phyloP scores from a whole-genome alignment of 2,329 filamentous ascomycete species.

The Bipolaris zeicola region DNA sequence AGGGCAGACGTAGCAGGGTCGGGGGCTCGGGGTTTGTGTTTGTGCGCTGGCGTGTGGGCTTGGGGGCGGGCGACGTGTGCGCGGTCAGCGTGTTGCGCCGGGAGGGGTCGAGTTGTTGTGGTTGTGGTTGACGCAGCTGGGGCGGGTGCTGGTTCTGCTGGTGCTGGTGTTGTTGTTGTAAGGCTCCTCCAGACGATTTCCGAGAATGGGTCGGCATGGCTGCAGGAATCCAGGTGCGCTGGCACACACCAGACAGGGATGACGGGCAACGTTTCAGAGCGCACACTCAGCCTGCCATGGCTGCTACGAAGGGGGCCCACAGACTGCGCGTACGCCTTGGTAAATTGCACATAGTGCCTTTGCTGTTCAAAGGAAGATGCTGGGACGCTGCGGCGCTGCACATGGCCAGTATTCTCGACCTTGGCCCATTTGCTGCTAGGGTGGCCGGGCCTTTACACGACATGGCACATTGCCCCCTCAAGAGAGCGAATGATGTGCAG shows the following conservation, averaged over 20 bases:
- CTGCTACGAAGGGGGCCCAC: conserved; percentile 25
- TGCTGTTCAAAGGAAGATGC: conserved; percentile 13
- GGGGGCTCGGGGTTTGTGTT: conserved; percentile 32
- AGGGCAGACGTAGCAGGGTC: conserved; percentile 42
- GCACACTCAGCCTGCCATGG: conserved; percentile 28
- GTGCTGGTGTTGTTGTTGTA: conserved; percentile 10
- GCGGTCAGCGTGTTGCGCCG: conserved; percentile 15
- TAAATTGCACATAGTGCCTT: conserved; percentile 18
- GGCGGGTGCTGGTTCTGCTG: background rate
- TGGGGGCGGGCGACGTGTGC: conserved; percentile 22
- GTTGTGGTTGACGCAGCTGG: background rate
- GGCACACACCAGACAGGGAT: conserved; percentile 29
- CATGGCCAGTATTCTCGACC: conserved; percentile 12
- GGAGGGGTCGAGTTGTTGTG: conserved; percentile 13
- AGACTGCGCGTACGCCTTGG: conserved; percentile 18
- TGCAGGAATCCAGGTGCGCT: conserved; percentile 21
- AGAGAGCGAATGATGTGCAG: conserved; percentile 16
- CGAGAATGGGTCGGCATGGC: conserved; percentile 26
- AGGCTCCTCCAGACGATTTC: conserved; percentile 20
- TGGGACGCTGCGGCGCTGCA: conserved; percentile 18
- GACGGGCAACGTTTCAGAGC: conserved; percentile 18
- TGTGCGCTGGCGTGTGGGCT: conserved; percentile 31
- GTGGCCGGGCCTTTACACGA: conserved; percentile 17
- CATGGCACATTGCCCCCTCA: conserved; percentile 17
- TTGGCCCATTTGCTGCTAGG: conserved; percentile 19